Evolutionary conservation across 2,329 filamentous ascomycete genomes (phyloP), one percentile per base, ranked within the genome.

Genomic region (Magnaporthiopsis incrustans): DNA sequence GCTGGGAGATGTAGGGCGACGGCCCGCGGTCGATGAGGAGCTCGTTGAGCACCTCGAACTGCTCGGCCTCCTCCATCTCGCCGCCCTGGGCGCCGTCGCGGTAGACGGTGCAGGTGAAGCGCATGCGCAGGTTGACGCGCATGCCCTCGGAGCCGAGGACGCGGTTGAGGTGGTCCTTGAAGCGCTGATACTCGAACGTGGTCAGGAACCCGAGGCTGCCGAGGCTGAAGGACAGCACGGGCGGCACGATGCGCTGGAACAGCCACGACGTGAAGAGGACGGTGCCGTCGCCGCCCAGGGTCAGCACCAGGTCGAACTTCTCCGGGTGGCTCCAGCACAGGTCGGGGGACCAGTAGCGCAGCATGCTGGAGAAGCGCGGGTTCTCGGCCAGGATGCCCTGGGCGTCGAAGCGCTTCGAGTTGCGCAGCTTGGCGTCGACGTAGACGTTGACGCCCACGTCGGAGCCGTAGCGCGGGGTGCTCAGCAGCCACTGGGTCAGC

Each of bases 21-120:
- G 95, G 95, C 67, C 95, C 95, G 66, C 95, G 91, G 78, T 99
- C 95, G 71, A 99, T 98, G 75, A 99, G 94, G 62, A 99, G 87
- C 78, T 99, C 95, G 77, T 99, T 99, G 68, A 99, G 86, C 26
- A 99, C 94, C 78, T 99, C 95, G 68, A 97, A 98, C 71, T 97
- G 93, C 78, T 98, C 94, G 59, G 89, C 91, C 76, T 97, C 93
- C 70, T 95, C 89, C 68, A 89, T 84, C 56, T 86, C 85, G n/a
- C 85, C 81, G 14, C 82, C 84, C 2, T 79, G 74, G 4, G 78
- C 76, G 35, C 84, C 86, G 68, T 89, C 83, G 59, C 94, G 89
- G 79, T 94, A 97, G 11, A 99, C 93, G 0, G 95, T 98, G 78
- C 94, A 98, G 22, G 95, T 99, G 76, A 99, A 99, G 67, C 95